Percentiles rank a stretch among this genome's conserved stretches.
phyloP scores from a whole-genome alignment of 495 filamentous ascomycete species.

The Penicillium ucsense region DNA sequence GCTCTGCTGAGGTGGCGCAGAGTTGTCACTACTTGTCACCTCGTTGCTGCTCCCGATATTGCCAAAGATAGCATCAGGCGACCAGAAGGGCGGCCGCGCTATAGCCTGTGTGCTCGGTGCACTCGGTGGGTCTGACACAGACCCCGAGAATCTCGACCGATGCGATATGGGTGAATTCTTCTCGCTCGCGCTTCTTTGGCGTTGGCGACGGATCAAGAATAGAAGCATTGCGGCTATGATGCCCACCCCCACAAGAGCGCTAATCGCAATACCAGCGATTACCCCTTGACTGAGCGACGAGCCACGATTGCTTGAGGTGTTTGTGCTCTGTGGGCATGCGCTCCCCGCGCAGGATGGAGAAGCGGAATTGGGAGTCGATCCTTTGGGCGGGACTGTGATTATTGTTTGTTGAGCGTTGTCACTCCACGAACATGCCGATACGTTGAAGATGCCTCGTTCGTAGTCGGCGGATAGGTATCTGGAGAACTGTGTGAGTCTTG shows the following conservation, averaged over 20 bases:
- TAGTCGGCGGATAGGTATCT: slow-evolving; percentile 57
- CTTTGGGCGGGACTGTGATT: slow-evolving; percentile 6
- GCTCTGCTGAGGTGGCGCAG: slow-evolving; percentile 3
- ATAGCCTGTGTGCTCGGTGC: slow-evolving; percentile 3
- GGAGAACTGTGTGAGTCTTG: neutral
- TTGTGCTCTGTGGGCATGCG: slow-evolving; percentile 1
- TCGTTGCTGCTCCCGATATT: slow-evolving; percentile 2
- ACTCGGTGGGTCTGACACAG: slow-evolving; percentile 6
- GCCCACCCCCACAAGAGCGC: slow-evolving; percentile 8
- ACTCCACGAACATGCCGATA: slow-evolving; percentile 13
- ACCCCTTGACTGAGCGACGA: slow-evolving; percentile 21
- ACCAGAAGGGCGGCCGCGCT: slow-evolving; percentile 6
- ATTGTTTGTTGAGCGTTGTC: slow-evolving; percentile 9
- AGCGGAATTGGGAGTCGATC: neutral
- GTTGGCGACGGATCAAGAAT: slow-evolving; percentile 12
- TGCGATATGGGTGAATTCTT: slow-evolving; percentile 6
- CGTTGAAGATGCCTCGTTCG: slow-evolving; percentile 44
- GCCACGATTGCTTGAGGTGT: neutral
- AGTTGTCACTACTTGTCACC: slow-evolving; percentile 3
- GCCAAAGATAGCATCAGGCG: slow-evolving; percentile 6
- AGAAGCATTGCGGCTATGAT: slow-evolving; percentile 8
- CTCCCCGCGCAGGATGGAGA: slow-evolving; percentile 2
- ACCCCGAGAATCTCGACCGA: slow-evolving; percentile 8
- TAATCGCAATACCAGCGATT: slow-evolving; percentile 18
- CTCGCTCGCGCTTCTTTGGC: slow-evolving; percentile 8